phyloP scores from a whole-genome alignment of 2,329 filamentous ascomycete species.

The Chaetomium sp. region DNA sequence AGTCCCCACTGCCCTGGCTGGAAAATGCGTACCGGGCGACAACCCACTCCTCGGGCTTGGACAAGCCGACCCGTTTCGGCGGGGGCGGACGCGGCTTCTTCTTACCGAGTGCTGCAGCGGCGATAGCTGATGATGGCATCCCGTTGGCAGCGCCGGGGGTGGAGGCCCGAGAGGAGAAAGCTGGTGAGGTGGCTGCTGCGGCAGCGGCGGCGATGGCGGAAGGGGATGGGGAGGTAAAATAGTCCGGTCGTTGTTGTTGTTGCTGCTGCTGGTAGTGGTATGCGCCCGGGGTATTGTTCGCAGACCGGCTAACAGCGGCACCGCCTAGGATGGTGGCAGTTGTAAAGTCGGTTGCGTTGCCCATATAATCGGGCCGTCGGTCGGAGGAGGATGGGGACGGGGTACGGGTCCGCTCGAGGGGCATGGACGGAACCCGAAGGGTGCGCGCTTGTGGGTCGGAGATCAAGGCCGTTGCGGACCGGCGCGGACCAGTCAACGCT shows the following conservation, averaged over 20 bases:
- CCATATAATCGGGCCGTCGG: slow-evolving; percentile 22
- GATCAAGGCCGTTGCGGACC: slow-evolving; percentile 40
- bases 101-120: slow-evolving; percentile 35
- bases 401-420: slow-evolving; percentile 22
- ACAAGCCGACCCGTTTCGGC: slow-evolving; percentile 49
- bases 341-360: slow-evolving; percentile 38
- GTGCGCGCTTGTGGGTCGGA: slow-evolving; percentile 28
- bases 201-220: slow-evolving; percentile 14
- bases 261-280: not conserved
- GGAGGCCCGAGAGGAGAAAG: too few species aligned
- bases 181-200: not conserved
- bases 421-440: slow-evolving; percentile 29
- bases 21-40: slow-evolving; percentile 70
- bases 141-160: too few species aligned
- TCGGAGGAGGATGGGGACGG: slow-evolving; percentile 24
- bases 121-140: too few species aligned
- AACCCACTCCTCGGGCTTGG: slow-evolving; percentile 51
- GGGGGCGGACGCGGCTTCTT: slow-evolving; percentile 71
- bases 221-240: not conserved
- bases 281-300: slow-evolving; percentile 2
- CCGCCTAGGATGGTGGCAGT: slow-evolving; percentile 37
- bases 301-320: slow-evolving; percentile 24
- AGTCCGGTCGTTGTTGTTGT: not conserved
- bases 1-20: slow-evolving; percentile 62
- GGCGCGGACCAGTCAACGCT: slow-evolving; percentile 32